Conservation (phyloP, 345 rosid genomes). For the Reutealis trisperma region DNA sequence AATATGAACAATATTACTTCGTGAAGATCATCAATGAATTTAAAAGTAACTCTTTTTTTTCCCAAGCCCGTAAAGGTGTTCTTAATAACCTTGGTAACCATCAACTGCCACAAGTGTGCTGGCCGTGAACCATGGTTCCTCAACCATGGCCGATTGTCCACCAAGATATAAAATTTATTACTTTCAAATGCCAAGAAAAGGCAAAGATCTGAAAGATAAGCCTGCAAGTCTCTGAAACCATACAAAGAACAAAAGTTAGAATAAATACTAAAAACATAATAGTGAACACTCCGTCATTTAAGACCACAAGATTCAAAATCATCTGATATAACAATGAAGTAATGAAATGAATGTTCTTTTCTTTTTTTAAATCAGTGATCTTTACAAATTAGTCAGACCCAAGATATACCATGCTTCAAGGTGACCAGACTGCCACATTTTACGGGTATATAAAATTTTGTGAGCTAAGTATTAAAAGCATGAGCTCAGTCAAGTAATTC, state of each 20-base stretch:
- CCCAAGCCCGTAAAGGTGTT: neutral
- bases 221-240: constrained; percentile 88
- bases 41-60: neutral
- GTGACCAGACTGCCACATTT: neutral
- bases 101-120: constrained; percentile 88
- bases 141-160: constrained; percentile 94
- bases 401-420: neutral
- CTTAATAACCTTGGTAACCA: constrained; percentile 90
- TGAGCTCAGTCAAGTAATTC: neutral
- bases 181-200: constrained; percentile 78
- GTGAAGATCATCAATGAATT: neutral
- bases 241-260: constrained; percentile 12
- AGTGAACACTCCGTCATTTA: neutral
- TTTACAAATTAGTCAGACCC: neutral
- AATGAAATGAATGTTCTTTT: neutral
- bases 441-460: neutral
- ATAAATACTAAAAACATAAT: neutral
- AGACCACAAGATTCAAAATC: neutral
- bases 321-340: neutral
- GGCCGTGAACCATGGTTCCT: constrained; percentile 58
- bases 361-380: neutral
- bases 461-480: neutral
- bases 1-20: constrained; percentile 21
- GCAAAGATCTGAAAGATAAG: constrained; percentile 89
- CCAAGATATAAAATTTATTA: constrained; percentile 78